Conservation (phyloP, 78 protist species). For the Dictyostelium discoideum region DNA sequence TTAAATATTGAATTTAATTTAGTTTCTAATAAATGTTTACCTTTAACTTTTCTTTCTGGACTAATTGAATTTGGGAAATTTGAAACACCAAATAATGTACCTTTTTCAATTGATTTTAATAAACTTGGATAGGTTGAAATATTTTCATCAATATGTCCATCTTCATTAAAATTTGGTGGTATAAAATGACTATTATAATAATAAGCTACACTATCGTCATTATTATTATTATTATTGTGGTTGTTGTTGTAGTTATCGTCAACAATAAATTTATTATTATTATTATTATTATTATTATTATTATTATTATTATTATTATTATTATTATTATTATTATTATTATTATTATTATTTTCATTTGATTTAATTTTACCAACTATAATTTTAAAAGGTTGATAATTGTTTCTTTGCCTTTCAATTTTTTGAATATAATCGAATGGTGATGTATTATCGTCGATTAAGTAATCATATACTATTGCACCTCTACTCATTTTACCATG, state of each 20-base stretch:
- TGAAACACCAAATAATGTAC: slow-evolving; percentile 17
- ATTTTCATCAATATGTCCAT: background rate
- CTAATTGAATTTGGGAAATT: background rate
- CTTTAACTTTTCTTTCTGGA: background rate
- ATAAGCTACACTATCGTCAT: background rate
- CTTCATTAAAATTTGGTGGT: background rate
- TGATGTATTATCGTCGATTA: background rate
- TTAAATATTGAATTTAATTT: background rate
- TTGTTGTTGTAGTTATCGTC: background rate
- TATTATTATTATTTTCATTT: background rate
- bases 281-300: background rate
- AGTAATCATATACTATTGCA: background rate
- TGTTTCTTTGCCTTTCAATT: background rate
- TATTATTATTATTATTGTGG: background rate
- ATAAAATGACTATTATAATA: background rate
- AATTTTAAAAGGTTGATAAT: background rate
- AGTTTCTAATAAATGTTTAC: background rate
- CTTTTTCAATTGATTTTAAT: background rate
- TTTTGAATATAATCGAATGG: background rate
- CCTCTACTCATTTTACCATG: background rate
- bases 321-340: background rate
- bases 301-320: background rate
- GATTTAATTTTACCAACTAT: background rate
- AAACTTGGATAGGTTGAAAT: background rate
- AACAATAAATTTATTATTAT: background rate